phyloP scores from a whole-genome alignment of 257 asterid species.

The Paraleonurus japonicus region DNA sequence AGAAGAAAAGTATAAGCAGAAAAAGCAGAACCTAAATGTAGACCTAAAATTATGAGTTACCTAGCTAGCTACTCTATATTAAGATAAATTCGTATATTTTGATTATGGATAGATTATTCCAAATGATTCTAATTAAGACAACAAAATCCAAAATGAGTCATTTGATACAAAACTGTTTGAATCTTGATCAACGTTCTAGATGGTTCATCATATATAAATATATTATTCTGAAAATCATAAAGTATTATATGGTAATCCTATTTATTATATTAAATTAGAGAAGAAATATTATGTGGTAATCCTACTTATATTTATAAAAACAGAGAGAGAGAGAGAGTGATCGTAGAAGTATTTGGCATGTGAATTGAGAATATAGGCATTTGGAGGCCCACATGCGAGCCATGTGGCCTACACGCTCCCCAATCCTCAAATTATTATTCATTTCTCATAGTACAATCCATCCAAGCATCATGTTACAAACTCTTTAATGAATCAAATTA shows the following conservation, averaged over 20 bases:
- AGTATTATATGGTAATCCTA: neutral
- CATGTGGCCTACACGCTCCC: conserved; percentile 33
- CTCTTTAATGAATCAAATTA: neutral
- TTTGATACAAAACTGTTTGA: neutral
- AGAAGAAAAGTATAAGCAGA: too few relatives aligned
- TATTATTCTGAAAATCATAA: neutral
- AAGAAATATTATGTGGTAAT: neutral
- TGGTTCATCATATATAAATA: neutral
- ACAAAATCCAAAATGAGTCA: neutral
- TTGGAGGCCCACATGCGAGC: conserved; percentile 37
- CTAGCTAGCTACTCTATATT: neutral
- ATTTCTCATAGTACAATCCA: conserved; percentile 2
- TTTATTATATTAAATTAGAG: neutral
- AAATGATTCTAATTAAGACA: neutral
- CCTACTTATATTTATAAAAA: neutral
- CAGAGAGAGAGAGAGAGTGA: neutral
- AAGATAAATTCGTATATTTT: neutral
- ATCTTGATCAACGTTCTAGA: conserved; percentile 17
- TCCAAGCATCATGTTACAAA: conserved; percentile 12
- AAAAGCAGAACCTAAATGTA: neutral
- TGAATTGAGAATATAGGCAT: conserved; percentile 32
- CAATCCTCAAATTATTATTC: conserved; percentile 14
- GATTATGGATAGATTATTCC: neutral
- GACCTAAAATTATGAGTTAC: neutral
- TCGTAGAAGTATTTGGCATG: conserved; percentile 20